Evolutionary conservation across 805 yeast species (phyloP).

Genomic region (Ogataea sp.): DNA sequence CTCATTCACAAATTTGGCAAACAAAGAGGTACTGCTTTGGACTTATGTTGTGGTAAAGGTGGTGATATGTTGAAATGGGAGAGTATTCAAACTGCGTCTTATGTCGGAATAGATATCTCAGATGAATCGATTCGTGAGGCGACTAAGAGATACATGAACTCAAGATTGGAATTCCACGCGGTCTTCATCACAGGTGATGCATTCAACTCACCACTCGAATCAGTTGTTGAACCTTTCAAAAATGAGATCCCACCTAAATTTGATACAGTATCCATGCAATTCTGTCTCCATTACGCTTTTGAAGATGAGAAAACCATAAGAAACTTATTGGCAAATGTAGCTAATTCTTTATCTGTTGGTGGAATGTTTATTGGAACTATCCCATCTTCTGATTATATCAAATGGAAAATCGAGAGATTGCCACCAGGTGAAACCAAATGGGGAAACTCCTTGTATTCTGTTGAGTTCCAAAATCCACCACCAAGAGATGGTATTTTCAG

Average conservation of each 20-base stretch:
- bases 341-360: conserved; percentile 68
- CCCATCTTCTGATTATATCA: conserved; percentile 82
- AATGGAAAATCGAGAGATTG: conserved; percentile 51
- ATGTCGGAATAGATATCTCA: conserved; percentile 87
- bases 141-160: conserved; percentile 55
- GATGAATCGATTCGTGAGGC: conserved; percentile 86
- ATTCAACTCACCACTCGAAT: conserved; percentile 62
- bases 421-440: conserved; percentile 49
- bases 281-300: conserved; percentile 92
- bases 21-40: conserved; percentile 55
- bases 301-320: conserved; percentile 76
- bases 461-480: conserved; percentile 70
- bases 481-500: conserved; percentile 70
- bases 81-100: conserved; percentile 61
- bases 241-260: conserved; percentile 72
- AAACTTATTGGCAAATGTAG: conserved; percentile 62
- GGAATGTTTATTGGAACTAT: conserved; percentile 92
- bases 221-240: conserved; percentile 51
- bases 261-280: conserved; percentile 84
- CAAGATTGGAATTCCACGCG: conserved; percentile 34
- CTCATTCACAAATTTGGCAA: conserved; percentile 63
- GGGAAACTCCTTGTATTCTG: conserved; percentile 82
- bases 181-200: conserved; percentile 92
- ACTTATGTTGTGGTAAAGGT: conserved; percentile 96
- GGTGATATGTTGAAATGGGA: conserved; percentile 93